Conservation (phyloP, 352 stramenopile species). For the Globisporangium acanthophoron region DNA sequence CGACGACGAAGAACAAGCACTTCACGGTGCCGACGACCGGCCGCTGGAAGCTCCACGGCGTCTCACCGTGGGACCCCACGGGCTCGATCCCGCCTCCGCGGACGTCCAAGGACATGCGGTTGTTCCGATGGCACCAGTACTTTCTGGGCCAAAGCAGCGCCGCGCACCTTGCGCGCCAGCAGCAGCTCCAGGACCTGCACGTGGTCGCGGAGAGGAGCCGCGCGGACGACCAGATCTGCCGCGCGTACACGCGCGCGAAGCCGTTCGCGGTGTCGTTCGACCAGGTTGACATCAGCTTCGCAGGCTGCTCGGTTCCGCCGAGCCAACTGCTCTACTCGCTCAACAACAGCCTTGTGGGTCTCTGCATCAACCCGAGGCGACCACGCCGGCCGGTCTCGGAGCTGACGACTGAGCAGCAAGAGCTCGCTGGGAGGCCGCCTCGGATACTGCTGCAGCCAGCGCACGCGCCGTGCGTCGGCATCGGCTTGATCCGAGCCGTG, state of each 20-base stretch:
- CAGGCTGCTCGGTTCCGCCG: constrained; percentile 49
- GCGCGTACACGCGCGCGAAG: constrained; percentile 36
- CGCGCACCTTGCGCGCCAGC: constrained; percentile 24
- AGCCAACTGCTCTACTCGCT: constrained; percentile 73
- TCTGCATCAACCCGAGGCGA: constrained; percentile 50
- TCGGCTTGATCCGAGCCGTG: constrained; percentile 63
- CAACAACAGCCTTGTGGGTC: constrained; percentile 65
- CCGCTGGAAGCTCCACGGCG: constrained; percentile 47
- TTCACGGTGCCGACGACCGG: constrained; percentile 60
- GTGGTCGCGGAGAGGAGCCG: constrained; percentile 68
- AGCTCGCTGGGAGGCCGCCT: constrained; percentile 15
- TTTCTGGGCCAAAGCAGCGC: constrained; percentile 40
- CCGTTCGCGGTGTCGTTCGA: constrained; percentile 59
- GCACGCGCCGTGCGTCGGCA: constrained; percentile 56
- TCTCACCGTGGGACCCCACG: constrained; percentile 65
- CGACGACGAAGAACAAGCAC: constrained; percentile 84
- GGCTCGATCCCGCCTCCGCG: constrained; percentile 54
- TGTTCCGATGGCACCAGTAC: constrained; percentile 79
- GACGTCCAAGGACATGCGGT: constrained; percentile 78
- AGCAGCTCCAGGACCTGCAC: constrained; percentile 61
- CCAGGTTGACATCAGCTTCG: constrained; percentile 51
- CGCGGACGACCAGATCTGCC: constrained; percentile 41
- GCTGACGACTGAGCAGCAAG: neutral
- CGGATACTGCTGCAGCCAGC: constrained; percentile 50
- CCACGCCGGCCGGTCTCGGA: constrained; percentile 6